Base-by-base conservation (phyloP, 352 stramenopile genomes). In the Pythium insidiosum region DNA sequence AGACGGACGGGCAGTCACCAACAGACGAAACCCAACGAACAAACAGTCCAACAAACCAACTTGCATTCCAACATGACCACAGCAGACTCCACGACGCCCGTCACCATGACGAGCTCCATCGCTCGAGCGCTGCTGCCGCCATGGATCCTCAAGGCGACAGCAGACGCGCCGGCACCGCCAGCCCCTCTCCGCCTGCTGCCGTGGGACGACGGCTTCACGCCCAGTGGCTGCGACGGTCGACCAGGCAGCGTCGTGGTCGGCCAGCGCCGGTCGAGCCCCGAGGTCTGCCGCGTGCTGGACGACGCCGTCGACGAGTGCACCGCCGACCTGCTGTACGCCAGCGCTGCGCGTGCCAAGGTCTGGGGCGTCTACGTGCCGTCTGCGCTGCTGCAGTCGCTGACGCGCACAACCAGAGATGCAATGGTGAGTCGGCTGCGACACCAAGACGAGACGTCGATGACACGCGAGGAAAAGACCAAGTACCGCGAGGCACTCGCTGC, bases 351-450 rank as follows among this genome's bases (percentile, higher is more conserved):
- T 16, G 60, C 66, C 21, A 83, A 49, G 10, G 69, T 85, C 5
- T 89, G 76, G 73, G 73, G 76, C 33, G 69, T 86, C 3, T 89
- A 82, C 49, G 66, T 89, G 31, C 42, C 55, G 20, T 52, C 50
- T 6, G 22, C 22, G 16, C 56, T 68, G 23, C 43, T 79, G 23
- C 35, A 50, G 18, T 55, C 3, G 21, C 53, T 33, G 43, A 51
- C 23, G 40, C 24, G 31, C 15, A 44, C 5, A 23, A 19, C n/a
- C n/a, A n/a, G n/a, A n/a, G n/a, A n/a, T n/a, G n/a, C n/a, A n/a
- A n/a, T n/a, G n/a, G n/a, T n/a, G n/a, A n/a, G n/a, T n/a, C n/a
- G n/a, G n/a, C n/a, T n/a, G n/a, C n/a, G n/a, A n/a, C n/a, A n/a
- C 9, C 13, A 49, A 13, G 24, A 63, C 21, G 43, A 52, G 9